phyloP scores from a whole-genome alignment of 768 basidiomycete genomes.

The Boletus eberwhitei region DNA sequence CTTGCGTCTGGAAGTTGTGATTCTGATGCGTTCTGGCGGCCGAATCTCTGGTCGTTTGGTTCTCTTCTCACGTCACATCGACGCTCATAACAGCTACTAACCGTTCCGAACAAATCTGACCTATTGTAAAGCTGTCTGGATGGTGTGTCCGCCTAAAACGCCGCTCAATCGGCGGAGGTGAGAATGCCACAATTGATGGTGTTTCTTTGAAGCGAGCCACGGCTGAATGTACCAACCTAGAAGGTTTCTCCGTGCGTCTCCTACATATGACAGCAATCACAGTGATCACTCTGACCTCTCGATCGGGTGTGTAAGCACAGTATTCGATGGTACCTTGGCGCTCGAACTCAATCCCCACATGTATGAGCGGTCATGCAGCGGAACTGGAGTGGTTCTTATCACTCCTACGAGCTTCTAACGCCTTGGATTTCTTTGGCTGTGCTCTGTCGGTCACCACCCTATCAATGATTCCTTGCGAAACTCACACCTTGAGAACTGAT shows the following conservation, averaged over 20 bases:
- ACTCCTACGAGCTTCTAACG: background rate
- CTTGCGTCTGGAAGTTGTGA: background rate
- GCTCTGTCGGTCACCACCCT: background rate
- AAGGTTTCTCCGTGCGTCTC: no score
- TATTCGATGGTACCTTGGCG: no score
- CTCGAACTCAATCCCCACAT: no score
- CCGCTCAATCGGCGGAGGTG: constrained; percentile 5
- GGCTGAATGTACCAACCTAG: background rate
- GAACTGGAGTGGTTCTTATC: no score
- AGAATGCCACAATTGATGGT: background rate
- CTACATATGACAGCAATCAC: no score
- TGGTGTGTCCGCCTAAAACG: background rate
- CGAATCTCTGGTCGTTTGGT: background rate
- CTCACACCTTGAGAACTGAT: background rate
- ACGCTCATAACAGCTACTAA: background rate
- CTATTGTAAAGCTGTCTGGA: background rate
- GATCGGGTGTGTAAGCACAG: no score
- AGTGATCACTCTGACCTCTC: no score
- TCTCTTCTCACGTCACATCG: background rate
- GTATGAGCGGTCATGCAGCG: no score
- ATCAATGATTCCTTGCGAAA: background rate
- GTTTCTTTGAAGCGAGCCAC: background rate
- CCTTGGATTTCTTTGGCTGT: background rate
- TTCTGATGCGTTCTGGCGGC: background rate
- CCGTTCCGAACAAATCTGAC: background rate